These are phyloP conservation scores for Tolypocladium tropicale DNA, from an alignment of 2,329 filamentous ascomycete species.

Conservation along the genomic window DNA sequence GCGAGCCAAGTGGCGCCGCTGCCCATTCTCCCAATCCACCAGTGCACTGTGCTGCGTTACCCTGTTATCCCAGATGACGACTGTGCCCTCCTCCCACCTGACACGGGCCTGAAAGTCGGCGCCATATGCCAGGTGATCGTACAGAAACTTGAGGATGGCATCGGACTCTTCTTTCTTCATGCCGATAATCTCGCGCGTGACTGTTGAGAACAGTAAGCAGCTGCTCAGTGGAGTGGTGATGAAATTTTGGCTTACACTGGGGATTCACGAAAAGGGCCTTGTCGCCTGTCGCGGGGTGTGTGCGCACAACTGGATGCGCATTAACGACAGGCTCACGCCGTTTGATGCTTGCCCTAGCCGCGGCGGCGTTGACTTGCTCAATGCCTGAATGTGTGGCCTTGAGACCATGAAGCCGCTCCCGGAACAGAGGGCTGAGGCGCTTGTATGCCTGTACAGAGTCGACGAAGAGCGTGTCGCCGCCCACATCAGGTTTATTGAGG, in stretches of 20 bases:
- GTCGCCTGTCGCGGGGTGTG: constrained; percentile 73
- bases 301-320: constrained; percentile 69
- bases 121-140: constrained; percentile 36
- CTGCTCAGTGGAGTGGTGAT: not conserved
- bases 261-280: constrained; percentile 78
- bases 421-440: constrained; percentile 68
- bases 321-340: constrained; percentile 65
- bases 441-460: constrained; percentile 75
- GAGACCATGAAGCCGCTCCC: constrained; percentile 69
- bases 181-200: constrained; percentile 72
- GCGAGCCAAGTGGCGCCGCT: constrained; percentile 68
- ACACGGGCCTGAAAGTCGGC: constrained; percentile 64
- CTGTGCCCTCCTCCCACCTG: constrained; percentile 69
- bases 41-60: constrained; percentile 71
- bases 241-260: constrained; percentile 49
- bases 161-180: constrained; percentile 84
- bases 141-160: constrained; percentile 61
- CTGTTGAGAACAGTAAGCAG: constrained; percentile 24
- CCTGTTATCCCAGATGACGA: constrained; percentile 81
- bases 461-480: constrained; percentile 77
- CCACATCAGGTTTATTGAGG: constrained; percentile 69
- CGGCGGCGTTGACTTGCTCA: constrained; percentile 66
- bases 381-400: constrained; percentile 71
- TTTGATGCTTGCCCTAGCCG: constrained; percentile 57
- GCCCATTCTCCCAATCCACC: constrained; percentile 71